A percentile compares a stretch with the other conserved stretches of the same genome.
Evolutionary conservation across 495 filamentous ascomycete species (phyloP).

Genomic region (Cercophora sp.): DNA sequence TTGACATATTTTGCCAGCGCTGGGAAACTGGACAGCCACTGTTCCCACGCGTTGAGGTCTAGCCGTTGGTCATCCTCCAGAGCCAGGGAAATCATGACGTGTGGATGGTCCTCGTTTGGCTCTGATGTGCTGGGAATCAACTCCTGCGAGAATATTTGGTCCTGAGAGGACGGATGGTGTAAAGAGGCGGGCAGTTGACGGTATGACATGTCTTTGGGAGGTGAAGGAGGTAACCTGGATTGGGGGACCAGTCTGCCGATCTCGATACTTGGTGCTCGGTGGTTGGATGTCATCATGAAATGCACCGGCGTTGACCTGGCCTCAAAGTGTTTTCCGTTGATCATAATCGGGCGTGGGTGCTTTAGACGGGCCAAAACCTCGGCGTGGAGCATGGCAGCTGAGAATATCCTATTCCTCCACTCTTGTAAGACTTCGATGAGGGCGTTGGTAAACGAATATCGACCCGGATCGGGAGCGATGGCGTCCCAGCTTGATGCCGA

Average conservation of each 20-base stretch:
- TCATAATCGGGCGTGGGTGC: constrained; percentile 46
- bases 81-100: constrained; percentile 51
- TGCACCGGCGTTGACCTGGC: constrained; percentile 48
- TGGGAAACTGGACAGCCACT: constrained; percentile 45
- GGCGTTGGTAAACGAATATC: constrained; percentile 49
- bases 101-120: constrained; percentile 43
- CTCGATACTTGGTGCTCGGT: constrained; percentile 50
- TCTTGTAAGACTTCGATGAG: constrained; percentile 49
- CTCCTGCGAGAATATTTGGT: too few species aligned
- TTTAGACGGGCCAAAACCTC: constrained; percentile 49
- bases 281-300: constrained; percentile 51
- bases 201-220: constrained; percentile 23
- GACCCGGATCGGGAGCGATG: constrained; percentile 47
- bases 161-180: constrained; percentile 16
- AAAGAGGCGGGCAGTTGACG: constrained; percentile 6
- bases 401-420: constrained; percentile 44
- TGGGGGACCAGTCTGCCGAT: constrained; percentile 32
- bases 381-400: constrained; percentile 50
- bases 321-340: constrained; percentile 48
- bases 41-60: constrained; percentile 44
- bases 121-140: constrained; percentile 24
- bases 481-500: constrained; percentile 52
- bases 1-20: constrained; percentile 48
- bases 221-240: constrained; percentile 29
- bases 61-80: constrained; percentile 48